These are phyloP conservation scores for Aspergillus pseudotamarii DNA, from an alignment of 2,329 filamentous ascomycete genomes.

Conservation along the genomic window DNA sequence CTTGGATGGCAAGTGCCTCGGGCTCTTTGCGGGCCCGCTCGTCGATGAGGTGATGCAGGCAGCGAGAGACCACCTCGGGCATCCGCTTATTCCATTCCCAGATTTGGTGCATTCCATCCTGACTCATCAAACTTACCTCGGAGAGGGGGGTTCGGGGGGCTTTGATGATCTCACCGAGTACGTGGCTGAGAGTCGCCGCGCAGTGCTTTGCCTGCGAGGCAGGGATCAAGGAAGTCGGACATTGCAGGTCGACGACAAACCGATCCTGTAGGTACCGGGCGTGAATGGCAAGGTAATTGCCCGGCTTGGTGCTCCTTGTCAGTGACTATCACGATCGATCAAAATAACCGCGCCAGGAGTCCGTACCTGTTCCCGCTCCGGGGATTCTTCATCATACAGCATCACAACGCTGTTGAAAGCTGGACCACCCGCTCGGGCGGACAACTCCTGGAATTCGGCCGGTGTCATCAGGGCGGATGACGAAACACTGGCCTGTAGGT, in stretches of 20 bases:
- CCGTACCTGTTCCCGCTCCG: not conserved
- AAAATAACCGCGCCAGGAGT: not conserved
- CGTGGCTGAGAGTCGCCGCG: not conserved
- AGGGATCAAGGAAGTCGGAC: slow-evolving; percentile 1
- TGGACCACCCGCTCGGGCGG: not conserved
- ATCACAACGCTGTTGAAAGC: not conserved
- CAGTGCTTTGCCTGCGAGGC: not conserved
- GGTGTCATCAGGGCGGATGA: not conserved
- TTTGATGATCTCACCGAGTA: not conserved
- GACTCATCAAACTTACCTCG: not conserved
- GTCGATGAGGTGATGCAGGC: not conserved
- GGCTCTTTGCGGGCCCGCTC: not conserved
- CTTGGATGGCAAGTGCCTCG: not conserved
- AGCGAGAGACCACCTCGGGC: not conserved
- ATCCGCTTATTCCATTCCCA: not conserved
- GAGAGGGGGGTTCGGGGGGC: not conserved
- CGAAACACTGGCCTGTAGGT: not conserved
- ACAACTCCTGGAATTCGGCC: not conserved
- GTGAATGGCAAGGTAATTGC: not conserved
- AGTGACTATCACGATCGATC: not conserved
- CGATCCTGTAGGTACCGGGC: not conserved
- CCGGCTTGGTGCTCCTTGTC: not conserved
- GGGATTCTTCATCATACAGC: not conserved
- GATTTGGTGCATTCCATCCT: not conserved
- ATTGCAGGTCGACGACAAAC: not conserved